A percentile compares a stretch with the other conserved stretches of the same genome.
phyloP scores from a whole-genome alignment of 2,329 filamentous ascomycete genomes.

The Aureobasidium mangrovei region DNA sequence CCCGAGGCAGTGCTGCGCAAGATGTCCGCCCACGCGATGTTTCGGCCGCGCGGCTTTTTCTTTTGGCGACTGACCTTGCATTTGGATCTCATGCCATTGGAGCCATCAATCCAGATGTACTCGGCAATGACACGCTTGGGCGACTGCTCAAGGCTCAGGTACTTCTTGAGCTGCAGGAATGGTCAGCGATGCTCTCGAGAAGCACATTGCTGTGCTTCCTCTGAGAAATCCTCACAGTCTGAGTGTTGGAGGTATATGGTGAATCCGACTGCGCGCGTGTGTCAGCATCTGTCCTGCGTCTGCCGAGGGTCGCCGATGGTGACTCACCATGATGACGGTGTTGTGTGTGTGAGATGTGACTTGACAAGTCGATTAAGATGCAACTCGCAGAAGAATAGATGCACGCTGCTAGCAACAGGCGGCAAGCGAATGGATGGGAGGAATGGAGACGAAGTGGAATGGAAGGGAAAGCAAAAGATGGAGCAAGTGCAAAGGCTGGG shows the following conservation, averaged over 20 bases:
- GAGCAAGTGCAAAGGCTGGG: conserved; percentile 9
- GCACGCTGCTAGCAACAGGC: conserved; percentile 1
- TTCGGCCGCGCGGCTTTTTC: not conserved
- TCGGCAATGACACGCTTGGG: conserved; percentile 63
- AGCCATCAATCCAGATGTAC: conserved; percentile 91
- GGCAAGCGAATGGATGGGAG: not conserved
- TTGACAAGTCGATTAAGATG: conserved; percentile 15
- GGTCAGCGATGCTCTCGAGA: conserved; percentile 15
- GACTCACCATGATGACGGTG: conserved; percentile 18
- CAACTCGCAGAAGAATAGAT: not conserved
- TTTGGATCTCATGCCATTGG: conserved; percentile 82
- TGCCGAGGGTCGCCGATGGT: conserved; percentile 1
- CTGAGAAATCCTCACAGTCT: conserved; percentile 33
- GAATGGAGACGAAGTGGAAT: not conserved
- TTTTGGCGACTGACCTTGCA: conserved; percentile 65
- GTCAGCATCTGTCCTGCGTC: conserved; percentile 3
- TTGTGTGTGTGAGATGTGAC: conserved; percentile 14
- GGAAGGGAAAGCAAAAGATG: conserved; percentile 2
- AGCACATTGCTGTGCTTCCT: conserved; percentile 11
- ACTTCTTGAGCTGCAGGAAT: conserved; percentile 69
- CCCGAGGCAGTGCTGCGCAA: not conserved
- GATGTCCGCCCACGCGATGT: not conserved
- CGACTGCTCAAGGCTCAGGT: conserved; percentile 74
- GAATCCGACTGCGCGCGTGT: conserved; percentile 27
- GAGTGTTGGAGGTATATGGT: conserved; percentile 39